phyloP scores from a whole-genome alignment of 495 filamentous ascomycete species.

The Tuber indicum region DNA sequence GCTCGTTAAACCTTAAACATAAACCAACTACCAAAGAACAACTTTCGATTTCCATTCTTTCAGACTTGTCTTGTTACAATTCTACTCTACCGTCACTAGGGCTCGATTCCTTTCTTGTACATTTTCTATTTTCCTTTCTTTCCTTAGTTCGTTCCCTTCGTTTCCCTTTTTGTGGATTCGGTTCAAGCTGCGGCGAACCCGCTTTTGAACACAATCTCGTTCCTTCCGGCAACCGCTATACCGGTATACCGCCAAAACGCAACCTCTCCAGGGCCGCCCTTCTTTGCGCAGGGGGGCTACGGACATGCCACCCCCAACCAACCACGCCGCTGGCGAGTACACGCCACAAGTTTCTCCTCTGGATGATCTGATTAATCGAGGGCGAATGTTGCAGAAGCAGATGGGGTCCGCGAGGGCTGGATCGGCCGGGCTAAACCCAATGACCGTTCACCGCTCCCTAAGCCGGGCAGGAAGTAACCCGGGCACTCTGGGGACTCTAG shows the following conservation, averaged over 20 bases:
- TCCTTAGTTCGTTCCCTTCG: neutral
- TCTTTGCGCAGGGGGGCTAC: neutral
- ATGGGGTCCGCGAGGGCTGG: slow-evolving; percentile 63
- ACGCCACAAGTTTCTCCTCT: slow-evolving; percentile 89
- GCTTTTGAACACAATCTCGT: neutral
- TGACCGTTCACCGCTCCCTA: slow-evolving; percentile 67
- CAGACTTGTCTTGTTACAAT: neutral
- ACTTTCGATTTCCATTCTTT: neutral
- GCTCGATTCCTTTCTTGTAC: slow-evolving; percentile 1
- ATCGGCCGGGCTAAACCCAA: slow-evolving; percentile 75
- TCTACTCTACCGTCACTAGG: neutral
- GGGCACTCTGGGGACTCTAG: slow-evolving; percentile 37
- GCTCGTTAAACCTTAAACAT: slow-evolving; percentile 1
- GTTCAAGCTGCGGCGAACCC: neutral
- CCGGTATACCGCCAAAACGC: neutral
- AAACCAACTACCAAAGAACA: neutral
- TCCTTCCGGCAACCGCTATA: neutral
- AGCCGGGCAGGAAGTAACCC: slow-evolving; percentile 45
- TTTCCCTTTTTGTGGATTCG: neutral
- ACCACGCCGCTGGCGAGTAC: slow-evolving; percentile 72
- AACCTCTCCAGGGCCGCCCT: neutral
- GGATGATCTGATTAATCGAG: slow-evolving; percentile 87
- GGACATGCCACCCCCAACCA: slow-evolving; percentile 10
- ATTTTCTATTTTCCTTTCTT: slow-evolving; percentile 5
- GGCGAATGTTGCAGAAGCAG: slow-evolving; percentile 76